phyloP scores from a whole-genome alignment of 2,329 filamentous ascomycete genomes.

The Chalara sp. region DNA sequence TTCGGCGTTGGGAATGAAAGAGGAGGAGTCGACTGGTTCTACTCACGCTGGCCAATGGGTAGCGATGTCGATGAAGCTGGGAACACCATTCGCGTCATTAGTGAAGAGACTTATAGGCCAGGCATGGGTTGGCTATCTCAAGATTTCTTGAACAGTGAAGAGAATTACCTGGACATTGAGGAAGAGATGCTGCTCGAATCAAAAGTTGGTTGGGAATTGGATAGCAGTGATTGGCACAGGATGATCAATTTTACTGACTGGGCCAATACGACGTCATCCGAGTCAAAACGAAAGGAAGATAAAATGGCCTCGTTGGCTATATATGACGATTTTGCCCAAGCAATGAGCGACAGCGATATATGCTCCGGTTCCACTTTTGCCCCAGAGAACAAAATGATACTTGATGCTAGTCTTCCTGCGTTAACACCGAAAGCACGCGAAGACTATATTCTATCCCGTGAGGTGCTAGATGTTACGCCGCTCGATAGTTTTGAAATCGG shows the following conservation, averaged over 20 bases:
- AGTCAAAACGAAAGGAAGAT: conserved; percentile 12
- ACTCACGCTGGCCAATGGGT: conserved; percentile 67
- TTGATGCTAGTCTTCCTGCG: conserved; percentile 20
- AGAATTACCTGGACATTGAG: conserved; percentile 39
- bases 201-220: conserved; percentile 62
- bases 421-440: conserved; percentile 40
- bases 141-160: conserved; percentile 42
- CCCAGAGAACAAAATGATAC: conserved; percentile 18
- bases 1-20: conserved; percentile 87
- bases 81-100: conserved; percentile 69
- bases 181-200: conserved; percentile 58
- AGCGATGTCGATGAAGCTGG: conserved; percentile 62
- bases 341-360: conserved; percentile 61
- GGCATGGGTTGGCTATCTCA: conserved; percentile 74
- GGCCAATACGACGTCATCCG: conserved; percentile 25
- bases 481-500: conserved; percentile 11
- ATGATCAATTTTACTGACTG: conserved; percentile 34
- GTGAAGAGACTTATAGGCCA: conserved; percentile 66
- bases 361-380: conserved; percentile 29
- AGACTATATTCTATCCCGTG: conserved; percentile 47
- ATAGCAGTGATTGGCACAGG: conserved; percentile 51
- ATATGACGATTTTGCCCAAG: conserved; percentile 48
- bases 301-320: conserved; percentile 36
- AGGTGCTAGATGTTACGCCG: conserved; percentile 44
- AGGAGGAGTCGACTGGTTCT: conserved; percentile 86